Base-by-base conservation (phyloP, 345 rosid species). In the Lumnitzera racemosa region DNA sequence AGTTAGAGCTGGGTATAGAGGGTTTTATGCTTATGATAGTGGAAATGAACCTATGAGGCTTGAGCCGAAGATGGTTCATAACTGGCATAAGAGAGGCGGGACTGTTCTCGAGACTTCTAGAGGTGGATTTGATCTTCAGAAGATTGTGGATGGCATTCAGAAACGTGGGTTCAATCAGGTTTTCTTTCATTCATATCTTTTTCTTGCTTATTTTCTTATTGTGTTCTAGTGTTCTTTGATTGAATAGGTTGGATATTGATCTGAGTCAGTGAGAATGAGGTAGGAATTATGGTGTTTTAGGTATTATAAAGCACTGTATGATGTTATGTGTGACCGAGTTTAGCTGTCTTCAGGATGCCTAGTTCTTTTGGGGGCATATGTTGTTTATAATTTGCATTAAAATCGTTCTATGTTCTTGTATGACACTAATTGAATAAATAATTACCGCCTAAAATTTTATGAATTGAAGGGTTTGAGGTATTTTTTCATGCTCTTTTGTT, bases 81-180 rank as follows among this genome's bases (percentile, higher is more conserved):
- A 71, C 31, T 87, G 84, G 90, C 98, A 91, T 62, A 80, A 80
- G 81, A 72, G 41, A n/a, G 98, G 98, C 2, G 98, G 96, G 10
- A 83, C 98, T 46, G 74, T 69, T 50, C 98, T 91, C 48, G 81
- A 78, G 65, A 87, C 98, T 5, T 92, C 96, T 6, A 71, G 96
- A 17, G 96, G 91, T 24, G 98, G 94, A 3, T 92, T 92, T 51
- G 69, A 85, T 69, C 95, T 87, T 15, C 2, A 46, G 0, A 80
- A 78, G 69, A 92, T 85, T 66, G 96, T 89, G 50, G 81, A 89
- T 70, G 82, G 83, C 51, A 85, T 89, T 67, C 72, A 83, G 63
- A 64, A 7, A 53, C 80, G 57, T 10, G 75, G 83, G 13, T 89
- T 66, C 57, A 81, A 83, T 72, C 98, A 92, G 90, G 96, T 90